Conservation (phyloP, 2,329 filamentous ascomycete species). For the Ophiocordyceps unilateralis region DNA sequence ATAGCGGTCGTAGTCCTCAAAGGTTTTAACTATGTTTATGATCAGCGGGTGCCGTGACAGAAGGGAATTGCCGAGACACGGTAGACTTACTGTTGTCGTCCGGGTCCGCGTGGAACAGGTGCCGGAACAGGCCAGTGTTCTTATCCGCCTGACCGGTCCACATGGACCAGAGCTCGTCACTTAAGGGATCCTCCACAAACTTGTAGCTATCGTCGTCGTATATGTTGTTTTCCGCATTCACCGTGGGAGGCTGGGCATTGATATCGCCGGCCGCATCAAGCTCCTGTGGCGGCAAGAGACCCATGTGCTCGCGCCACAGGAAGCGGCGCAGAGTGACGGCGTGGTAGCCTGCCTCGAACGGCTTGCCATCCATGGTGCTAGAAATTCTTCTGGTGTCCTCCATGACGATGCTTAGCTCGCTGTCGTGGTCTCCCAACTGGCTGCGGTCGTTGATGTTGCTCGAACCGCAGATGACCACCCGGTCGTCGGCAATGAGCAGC, state of each 20-base stretch:
- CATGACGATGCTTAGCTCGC: slow-evolving; percentile 78
- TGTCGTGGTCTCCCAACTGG: slow-evolving; percentile 78
- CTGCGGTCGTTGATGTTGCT: slow-evolving; percentile 87
- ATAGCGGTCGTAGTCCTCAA: slow-evolving; percentile 78
- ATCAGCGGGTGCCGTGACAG: slow-evolving; percentile 3
- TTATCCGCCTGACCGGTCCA: slow-evolving; percentile 53
- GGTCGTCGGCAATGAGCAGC: slow-evolving; percentile 76
- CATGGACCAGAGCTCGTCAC: slow-evolving; percentile 45
- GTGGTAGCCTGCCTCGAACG: slow-evolving; percentile 64
- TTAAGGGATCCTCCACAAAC: slow-evolving; percentile 55
- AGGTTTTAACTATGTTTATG: slow-evolving; percentile 49
- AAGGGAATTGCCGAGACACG: neutral
- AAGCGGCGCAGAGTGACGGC: slow-evolving; percentile 66
- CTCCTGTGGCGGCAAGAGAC: slow-evolving; percentile 58
- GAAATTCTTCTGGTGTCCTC: slow-evolving; percentile 59
- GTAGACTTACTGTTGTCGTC: slow-evolving; percentile 54
- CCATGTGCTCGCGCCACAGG: slow-evolving; percentile 82
- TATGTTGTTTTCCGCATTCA: slow-evolving; percentile 48
- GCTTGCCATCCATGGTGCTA: slow-evolving; percentile 62
- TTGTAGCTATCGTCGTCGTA: slow-evolving; percentile 39
- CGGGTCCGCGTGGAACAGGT: slow-evolving; percentile 74
- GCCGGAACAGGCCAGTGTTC: slow-evolving; percentile 62
- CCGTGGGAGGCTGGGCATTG: slow-evolving; percentile 56
- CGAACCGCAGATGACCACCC: slow-evolving; percentile 67
- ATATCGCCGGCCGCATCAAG: slow-evolving; percentile 48